A percentile compares a stretch with the other conserved stretches of the same genome.
Conservation (phyloP, 495 filamentous ascomycete species). For the Chaetomium cochliodes region DNA sequence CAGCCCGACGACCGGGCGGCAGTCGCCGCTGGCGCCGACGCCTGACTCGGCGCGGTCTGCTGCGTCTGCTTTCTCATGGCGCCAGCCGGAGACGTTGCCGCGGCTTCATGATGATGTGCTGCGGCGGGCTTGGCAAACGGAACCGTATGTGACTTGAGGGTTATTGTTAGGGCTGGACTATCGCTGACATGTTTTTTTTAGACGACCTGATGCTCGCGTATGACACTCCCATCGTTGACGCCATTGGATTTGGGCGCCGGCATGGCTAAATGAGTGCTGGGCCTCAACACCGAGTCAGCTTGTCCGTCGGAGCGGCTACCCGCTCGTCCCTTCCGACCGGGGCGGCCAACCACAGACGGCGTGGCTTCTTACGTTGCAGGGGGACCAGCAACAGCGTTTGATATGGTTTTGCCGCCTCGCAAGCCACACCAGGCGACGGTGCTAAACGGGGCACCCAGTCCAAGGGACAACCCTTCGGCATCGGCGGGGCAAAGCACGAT, state of each 20-base stretch:
- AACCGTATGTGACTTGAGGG: constrained; percentile 53
- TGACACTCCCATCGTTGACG: constrained; percentile 59
- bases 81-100: constrained; percentile 41
- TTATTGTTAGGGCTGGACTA: constrained; percentile 27
- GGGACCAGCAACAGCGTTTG: not conserved
- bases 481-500: too few relatives aligned
- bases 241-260: too few relatives aligned
- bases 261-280: not conserved
- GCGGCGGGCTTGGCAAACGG: constrained; percentile 58
- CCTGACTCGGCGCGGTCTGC: constrained; percentile 36
- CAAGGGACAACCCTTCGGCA: not conserved
- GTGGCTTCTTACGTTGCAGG: not conserved
- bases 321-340: not conserved
- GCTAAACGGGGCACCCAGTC: not conserved
- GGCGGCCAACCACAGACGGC: not conserved
- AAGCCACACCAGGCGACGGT: not conserved
- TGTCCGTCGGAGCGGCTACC: not conserved
- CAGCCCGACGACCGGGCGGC: constrained; percentile 32
- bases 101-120: constrained; percentile 51
- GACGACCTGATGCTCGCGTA: constrained; percentile 72
- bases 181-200: constrained; percentile 48
- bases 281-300: too few relatives aligned
- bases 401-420: not conserved
- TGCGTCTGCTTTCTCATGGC: constrained; percentile 37
- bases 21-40: constrained; percentile 38